Percentiles rank a stretch among this genome's conserved stretches.
Conservation (phyloP, 306 rosid species). For the Astragalus membranaceus region DNA sequence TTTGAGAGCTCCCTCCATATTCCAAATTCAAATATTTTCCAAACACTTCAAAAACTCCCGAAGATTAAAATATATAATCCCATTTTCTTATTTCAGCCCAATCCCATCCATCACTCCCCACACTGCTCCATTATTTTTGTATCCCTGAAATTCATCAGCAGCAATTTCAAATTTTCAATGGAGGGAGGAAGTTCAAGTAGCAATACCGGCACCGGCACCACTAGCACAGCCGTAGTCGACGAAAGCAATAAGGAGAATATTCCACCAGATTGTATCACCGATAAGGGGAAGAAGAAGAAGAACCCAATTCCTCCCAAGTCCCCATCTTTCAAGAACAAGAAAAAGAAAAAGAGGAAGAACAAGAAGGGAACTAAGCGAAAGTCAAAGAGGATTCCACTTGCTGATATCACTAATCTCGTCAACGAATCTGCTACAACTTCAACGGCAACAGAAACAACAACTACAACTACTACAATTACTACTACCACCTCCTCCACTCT, state of each 20-base stretch:
- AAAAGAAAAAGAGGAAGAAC: neutral
- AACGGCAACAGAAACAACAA: no score
- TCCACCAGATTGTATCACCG: neutral
- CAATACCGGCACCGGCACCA: neutral
- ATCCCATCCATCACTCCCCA: neutral
- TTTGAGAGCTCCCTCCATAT: neutral
- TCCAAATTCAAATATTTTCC: neutral
- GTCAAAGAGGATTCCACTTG: constrained; percentile 20
- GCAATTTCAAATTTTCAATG: neutral
- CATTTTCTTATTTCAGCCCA: neutral
- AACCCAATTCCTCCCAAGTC: neutral
- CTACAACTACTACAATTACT: neutral
- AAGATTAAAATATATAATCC: neutral
- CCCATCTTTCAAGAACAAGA: constrained; percentile 14
- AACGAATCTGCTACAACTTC: neutral
- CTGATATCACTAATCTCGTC: constrained; percentile 24
- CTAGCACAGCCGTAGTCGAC: neutral
- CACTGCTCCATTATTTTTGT: neutral
- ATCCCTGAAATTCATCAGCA: neutral
- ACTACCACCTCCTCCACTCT: neutral
- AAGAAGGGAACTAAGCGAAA: neutral
- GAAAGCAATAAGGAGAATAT: constrained; percentile 27
- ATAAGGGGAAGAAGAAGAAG: neutral
- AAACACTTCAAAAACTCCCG: neutral
- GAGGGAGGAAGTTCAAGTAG: neutral